Evolutionary conservation across 2,329 filamentous ascomycete genomes (phyloP).

Genomic region (Ophidiomyces ophidiicola): DNA sequence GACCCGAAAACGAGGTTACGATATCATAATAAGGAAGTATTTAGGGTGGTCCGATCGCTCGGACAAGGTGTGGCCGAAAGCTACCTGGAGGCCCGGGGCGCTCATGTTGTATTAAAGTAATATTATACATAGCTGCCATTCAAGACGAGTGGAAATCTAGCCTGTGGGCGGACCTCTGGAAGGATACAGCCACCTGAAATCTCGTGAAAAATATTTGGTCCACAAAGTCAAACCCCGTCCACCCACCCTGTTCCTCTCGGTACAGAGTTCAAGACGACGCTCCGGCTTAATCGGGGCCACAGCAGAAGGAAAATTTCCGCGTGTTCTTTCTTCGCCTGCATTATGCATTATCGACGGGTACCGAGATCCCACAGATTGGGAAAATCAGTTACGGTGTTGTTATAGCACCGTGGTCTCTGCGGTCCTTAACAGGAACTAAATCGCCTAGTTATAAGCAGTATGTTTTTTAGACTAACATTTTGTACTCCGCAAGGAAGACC

Average conservation of each 20-base stretch:
- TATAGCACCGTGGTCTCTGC: slow-evolving; percentile 43
- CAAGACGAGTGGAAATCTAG: no score
- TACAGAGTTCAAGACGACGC: slow-evolving; percentile 72
- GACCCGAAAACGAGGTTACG: slow-evolving; percentile 90
- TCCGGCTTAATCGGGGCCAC: slow-evolving; percentile 98
- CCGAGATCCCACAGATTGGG: slow-evolving; percentile 59
- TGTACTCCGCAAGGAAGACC: no score
- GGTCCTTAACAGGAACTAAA: no score
- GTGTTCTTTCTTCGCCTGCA: slow-evolving; percentile 59
- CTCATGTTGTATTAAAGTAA: slow-evolving; percentile 83
- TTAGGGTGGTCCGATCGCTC: slow-evolving; percentile 65
- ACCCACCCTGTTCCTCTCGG: slow-evolving; percentile 72
- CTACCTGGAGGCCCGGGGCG: slow-evolving; percentile 78
- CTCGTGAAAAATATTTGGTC: slow-evolving; percentile 56
- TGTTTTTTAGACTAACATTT: not conserved
- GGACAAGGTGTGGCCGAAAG: slow-evolving; percentile 74
- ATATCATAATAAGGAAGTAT: slow-evolving; percentile 89
- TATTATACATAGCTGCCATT: not conserved
- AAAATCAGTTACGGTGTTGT: slow-evolving; percentile 47
- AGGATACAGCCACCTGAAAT: no score
- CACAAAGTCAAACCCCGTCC: slow-evolving; percentile 93
- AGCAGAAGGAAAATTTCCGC: slow-evolving; percentile 15
- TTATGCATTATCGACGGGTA: slow-evolving; percentile 38
- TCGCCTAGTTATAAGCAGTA: slow-evolving; percentile 4
- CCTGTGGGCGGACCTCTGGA: no score